phyloP scores from a whole-genome alignment of 106 monocot genomes.

The Acanthochlamys bracteata region DNA sequence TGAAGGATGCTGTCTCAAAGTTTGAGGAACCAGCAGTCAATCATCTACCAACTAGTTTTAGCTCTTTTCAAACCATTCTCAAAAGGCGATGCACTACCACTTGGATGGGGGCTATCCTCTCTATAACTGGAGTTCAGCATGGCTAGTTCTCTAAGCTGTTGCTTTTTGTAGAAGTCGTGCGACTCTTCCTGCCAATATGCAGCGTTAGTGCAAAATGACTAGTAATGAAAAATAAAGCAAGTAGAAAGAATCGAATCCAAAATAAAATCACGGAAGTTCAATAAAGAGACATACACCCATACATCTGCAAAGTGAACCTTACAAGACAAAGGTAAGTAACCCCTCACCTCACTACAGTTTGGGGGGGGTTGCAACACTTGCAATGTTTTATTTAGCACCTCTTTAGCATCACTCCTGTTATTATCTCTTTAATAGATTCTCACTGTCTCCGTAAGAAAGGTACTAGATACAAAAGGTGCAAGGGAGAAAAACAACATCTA shows the following conservation, averaged over 20 bases:
- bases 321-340: neutral
- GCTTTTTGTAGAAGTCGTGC: conserved; percentile 53
- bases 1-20: neutral
- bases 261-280: too few relatives aligned
- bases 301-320: neutral
- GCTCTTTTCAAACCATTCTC: conserved; percentile 72
- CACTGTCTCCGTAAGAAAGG: too few relatives aligned
- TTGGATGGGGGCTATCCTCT: conserved; percentile 40
- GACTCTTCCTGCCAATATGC: conserved; percentile 43
- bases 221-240: neutral
- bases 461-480: too few relatives aligned
- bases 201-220: neutral
- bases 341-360: too few relatives aligned
- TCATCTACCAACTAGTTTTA: conserved; percentile 50
- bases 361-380: too few relatives aligned
- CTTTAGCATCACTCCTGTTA: too few relatives aligned
- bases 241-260: neutral
- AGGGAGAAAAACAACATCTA: too few relatives aligned
- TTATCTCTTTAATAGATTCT: too few relatives aligned
- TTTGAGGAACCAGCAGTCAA: neutral
- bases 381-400: too few relatives aligned
- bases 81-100: conserved; percentile 53
- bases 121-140: conserved; percentile 52
- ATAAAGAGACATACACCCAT: too few relatives aligned
- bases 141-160: conserved; percentile 57